Evolutionary conservation across 108 stramenopile genomes (phyloP), one percentile per base, ranked within the genome.

Genomic region (Skeletonema potamos): DNA sequence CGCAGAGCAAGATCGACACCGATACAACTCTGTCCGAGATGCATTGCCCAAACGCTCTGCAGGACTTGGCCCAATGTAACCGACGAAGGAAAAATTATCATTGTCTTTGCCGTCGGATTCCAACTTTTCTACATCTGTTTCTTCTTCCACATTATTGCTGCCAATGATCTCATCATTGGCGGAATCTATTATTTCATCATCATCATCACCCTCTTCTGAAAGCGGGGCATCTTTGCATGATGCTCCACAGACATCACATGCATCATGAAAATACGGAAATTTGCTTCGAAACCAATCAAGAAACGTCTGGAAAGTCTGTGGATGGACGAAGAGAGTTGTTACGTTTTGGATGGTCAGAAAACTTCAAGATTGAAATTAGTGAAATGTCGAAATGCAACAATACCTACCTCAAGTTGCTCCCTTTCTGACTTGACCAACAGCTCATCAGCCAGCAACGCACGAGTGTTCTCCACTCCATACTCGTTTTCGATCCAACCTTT

Each of bases 221-320:
- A 27, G 46, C 6, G 65, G 54, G 26, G 79, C 79, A 12, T 84
- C 85, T 63, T 84, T 89, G 60, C 70, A 72, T 4, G 85, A 84
- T 32, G 74, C 83, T 33, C 85, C 85, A 54, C 88, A 89, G 11
- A 48, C 11, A 56, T 59, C 78, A 48, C 88, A 89, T 36, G 68
- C 55, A 70, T 89, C 85, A 32, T 85, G 84, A 66, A 75, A 89
- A 39, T 89, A 89, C 0, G 88, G 88, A 68, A 86, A 89, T 33
- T 70, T 41, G 4, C 10, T 28, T 62, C 85, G 81, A 44, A 89
- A 89, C 84, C 83, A 89, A n/a, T 73, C 79, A 34, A 89, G 59
- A 70, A 89, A 86, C 1, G 58, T 27, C 33, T 84, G 81, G 36
- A 82, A 63, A 13, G 54, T 55, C 73, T 81, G 75, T 71, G 18